A percentile compares a stretch with the other conserved stretches of the same genome.
Evolutionary conservation across 2,329 filamentous ascomycete species (phyloP).

Genomic region (Calonectria pauciramosa): DNA sequence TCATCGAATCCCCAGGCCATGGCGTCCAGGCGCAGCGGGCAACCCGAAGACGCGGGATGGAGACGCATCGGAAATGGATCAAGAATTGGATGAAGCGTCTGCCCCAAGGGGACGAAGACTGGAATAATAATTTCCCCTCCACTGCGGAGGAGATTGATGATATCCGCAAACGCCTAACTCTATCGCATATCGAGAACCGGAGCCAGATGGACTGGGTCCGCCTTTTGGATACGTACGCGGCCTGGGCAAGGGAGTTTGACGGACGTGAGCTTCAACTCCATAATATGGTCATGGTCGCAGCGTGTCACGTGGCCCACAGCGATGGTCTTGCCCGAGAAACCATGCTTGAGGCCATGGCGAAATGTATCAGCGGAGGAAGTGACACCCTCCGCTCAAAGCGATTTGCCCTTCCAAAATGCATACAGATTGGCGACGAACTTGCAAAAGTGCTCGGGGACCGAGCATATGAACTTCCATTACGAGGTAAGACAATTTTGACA

Average conservation of each 20-base stretch:
- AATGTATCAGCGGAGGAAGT: conserved; percentile 43
- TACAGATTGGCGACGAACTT: conserved; percentile 44
- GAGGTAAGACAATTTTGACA: conserved; percentile 37
- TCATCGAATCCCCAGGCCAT: conserved; percentile 42
- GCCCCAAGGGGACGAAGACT: conserved; percentile 45
- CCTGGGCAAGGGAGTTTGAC: conserved; percentile 39
- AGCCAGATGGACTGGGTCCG: conserved; percentile 41
- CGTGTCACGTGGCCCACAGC: conserved; percentile 42
- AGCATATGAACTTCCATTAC: conserved; percentile 44
- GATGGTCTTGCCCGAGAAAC: conserved; percentile 38
- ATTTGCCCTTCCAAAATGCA: conserved; percentile 45
- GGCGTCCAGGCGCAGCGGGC: conserved; percentile 40
- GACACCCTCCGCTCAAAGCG: conserved; percentile 44
- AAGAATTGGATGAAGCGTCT: conserved; percentile 43
- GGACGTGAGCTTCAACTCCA: conserved; percentile 43
- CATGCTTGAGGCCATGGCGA: conserved; percentile 41
- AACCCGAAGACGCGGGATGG: conserved; percentile 41
- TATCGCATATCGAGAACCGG: conserved; percentile 37
- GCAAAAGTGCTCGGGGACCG: conserved; percentile 40
- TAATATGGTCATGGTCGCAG: conserved; percentile 44
- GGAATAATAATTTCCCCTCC: conserved; percentile 43
- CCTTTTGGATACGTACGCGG: conserved; percentile 42
- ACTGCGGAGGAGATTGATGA: conserved; percentile 37
- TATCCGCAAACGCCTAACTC: conserved; percentile 37
- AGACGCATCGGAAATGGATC: conserved; percentile 44